Base-by-base conservation (phyloP, 2,329 filamentous ascomycete genomes). In the Calonectria hawksworthii region DNA sequence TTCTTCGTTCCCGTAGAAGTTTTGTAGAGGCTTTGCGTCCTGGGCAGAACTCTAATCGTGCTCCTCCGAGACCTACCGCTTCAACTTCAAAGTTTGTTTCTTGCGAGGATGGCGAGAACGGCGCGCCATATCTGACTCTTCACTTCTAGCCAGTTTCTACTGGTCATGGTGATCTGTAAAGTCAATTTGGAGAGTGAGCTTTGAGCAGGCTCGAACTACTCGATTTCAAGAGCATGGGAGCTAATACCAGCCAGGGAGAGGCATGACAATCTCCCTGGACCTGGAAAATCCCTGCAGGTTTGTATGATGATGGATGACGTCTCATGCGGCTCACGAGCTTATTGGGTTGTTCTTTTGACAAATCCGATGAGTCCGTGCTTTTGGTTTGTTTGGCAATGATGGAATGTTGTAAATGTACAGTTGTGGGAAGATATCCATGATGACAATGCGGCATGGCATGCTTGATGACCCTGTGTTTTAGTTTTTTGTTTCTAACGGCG, bases 41-140 rank as follows among this genome's bases (percentile, higher is more conserved):
- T 38, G 83, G 88, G 38, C 86, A 88, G 8, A 86, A 89, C 77
- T 84, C 81, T 61, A 89, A 90, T 76, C 84, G 86, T 44, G 88
- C 88, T 21, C 87, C 89, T 59, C 87, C 88, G 4, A 83, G 79
- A 34, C 85, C 89, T 56, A 86, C 88, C 30, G 82, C 82, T 41
- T 87, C 89, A 36, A 86, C 89, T 16, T 82, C 84, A 70, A 86
- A 87, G 76, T 89, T 86, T 63, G 74, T 74, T 68, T 80, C 80
- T 13, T 82, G 82, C 71, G 79, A 84, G 76, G 83, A 86, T 68
- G 71, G 81, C 34, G 84, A 86, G 80, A 85, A 84, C 67, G 74
- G 75, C 18, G 79, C 75, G 51, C 83, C 83, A 9, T 82, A 83
- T 81, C 72, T 83, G 63, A 81, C 80, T 26, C 76, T 83, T 63